Evolutionary conservation across 1,284 basidiomycete species (phyloP), one percentile per base, ranked within the genome.

Genomic region (Tilletia caries): DNA sequence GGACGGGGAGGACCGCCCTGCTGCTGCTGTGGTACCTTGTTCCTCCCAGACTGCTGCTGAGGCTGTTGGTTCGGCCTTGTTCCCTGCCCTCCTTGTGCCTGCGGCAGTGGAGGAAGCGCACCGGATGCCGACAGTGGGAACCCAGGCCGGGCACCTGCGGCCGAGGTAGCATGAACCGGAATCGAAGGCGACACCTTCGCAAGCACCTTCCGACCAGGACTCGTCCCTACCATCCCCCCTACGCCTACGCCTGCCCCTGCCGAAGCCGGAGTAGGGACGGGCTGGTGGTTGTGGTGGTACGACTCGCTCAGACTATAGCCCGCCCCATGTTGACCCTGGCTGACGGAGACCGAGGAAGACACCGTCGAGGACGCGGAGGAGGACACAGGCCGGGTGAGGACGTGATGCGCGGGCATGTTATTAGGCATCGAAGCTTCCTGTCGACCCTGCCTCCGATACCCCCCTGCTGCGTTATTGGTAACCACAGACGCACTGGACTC

Each of bases 131-230:
- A 20, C 3, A 68, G 71, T 66, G 70, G 70, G 65, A 66, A 67
- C 62, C 68, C 68, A 44, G 72, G 69, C 33, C 62, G 70, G 34
- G 73, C 72, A 62, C 68, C 74, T 15, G 52, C 3, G 25, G 52
- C 3, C n/a, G n/a, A n/a, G 13, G 52, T 25, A 6, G 52, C 52
- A 54, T 54, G 52, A 3, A 54, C 52, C 12, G 52, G 52, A 1
- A 54, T n/a, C n/a, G 52, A 18, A 29, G 25, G 25, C 52, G 52
- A 15, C 5, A 23, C 2, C 13, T 54, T 54, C 8, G 37, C 37
- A 18, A 54, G 13, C 52, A 54, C 25, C 52, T 54, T 54, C 25
- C 52, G 23, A 29, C 25, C 25, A 4, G 52, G 52, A 54, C 52
- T 54, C 25, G 23, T 54, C 37, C 37, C 37, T 15, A 29, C 13